Evolutionary conservation across 1,139 yeast species (phyloP).

Genomic region (Candida tropicalis): DNA sequence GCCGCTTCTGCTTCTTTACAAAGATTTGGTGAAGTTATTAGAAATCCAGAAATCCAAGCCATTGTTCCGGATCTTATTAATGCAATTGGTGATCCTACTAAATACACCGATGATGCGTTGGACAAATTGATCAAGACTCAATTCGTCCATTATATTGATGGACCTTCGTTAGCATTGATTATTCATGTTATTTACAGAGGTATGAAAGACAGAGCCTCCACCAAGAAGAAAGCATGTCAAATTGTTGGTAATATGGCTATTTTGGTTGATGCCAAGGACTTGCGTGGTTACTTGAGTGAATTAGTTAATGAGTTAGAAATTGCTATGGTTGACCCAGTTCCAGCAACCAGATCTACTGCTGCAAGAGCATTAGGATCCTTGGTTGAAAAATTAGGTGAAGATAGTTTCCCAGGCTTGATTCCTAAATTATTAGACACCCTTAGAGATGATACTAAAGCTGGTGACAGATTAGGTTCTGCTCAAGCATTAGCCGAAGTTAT

Average conservation of each 20-base stretch:
- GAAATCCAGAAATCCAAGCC: slow-evolving; percentile 94
- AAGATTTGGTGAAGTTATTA: slow-evolving; percentile 93
- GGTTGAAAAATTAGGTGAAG: slow-evolving; percentile 96
- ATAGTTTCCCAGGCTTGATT: slow-evolving; percentile 89
- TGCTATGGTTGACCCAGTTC: slow-evolving; percentile 99
- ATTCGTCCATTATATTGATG: slow-evolving; percentile 96
- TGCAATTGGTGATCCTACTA: slow-evolving; percentile 96
- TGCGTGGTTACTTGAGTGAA: slow-evolving; percentile 77
- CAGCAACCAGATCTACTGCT: slow-evolving; percentile 95
- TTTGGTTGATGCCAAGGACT: slow-evolving; percentile 84
- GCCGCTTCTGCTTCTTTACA: slow-evolving; percentile 91
- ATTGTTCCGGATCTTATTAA: slow-evolving; percentile 86
- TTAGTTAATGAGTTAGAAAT: slow-evolving; percentile 81
- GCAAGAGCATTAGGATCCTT: slow-evolving; percentile 96
- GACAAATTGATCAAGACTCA: slow-evolving; percentile 87
- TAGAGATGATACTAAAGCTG: slow-evolving; percentile 78
- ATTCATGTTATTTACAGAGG: slow-evolving; percentile 96
- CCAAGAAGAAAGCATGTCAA: slow-evolving; percentile 93
- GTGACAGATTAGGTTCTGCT: slow-evolving; percentile 96
- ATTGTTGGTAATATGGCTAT: slow-evolving; percentile 99
- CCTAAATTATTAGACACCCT: slow-evolving; percentile 77
- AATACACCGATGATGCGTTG: slow-evolving; percentile 82
- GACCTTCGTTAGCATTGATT: slow-evolving; percentile 93
- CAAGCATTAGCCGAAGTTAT: slow-evolving; percentile 95
- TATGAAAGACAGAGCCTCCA: slow-evolving; percentile 91